Conservation (phyloP, 2,329 filamentous ascomycete genomes). For the Amauroascus verrucosus region DNA sequence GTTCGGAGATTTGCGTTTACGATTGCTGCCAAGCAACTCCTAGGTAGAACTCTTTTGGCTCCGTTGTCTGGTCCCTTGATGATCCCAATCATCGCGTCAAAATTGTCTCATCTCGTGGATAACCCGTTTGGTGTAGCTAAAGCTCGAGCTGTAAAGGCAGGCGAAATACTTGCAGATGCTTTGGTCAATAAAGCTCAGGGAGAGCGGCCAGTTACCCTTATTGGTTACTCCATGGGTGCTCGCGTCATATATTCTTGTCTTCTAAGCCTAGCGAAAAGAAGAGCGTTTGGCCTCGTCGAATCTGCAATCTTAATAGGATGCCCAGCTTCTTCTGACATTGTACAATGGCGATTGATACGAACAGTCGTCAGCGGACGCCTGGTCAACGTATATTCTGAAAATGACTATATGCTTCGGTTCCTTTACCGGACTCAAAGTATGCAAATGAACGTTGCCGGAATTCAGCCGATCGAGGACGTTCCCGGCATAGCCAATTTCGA, state of each 20-base stretch:
- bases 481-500: slow-evolving; percentile 53
- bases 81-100: slow-evolving; percentile 58
- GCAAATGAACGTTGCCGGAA: slow-evolving; percentile 70
- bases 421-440: slow-evolving; percentile 76
- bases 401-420: slow-evolving; percentile 79
- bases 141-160: slow-evolving; percentile 68
- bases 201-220: slow-evolving; percentile 66
- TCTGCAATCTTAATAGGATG: slow-evolving; percentile 73
- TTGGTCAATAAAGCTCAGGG: slow-evolving; percentile 73
- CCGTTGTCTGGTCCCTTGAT: slow-evolving; percentile 55
- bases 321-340: slow-evolving; percentile 60
- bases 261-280: slow-evolving; percentile 61
- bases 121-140: slow-evolving; percentile 74
- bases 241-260: slow-evolving; percentile 75
- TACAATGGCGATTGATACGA: slow-evolving; percentile 66
- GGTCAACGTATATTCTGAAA: slow-evolving; percentile 79
- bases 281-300: slow-evolving; percentile 75
- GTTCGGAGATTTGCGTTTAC: slow-evolving; percentile 72
- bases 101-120: slow-evolving; percentile 59
- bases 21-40: slow-evolving; percentile 61
- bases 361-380: slow-evolving; percentile 70
- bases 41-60: slow-evolving; percentile 60
- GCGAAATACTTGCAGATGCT: slow-evolving; percentile 68
- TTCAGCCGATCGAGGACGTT: slow-evolving; percentile 57
- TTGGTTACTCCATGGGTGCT: slow-evolving; percentile 74